phyloP scores from a whole-genome alignment of 1,284 basidiomycete genomes.

The Lentinula novae-zelandiae region DNA sequence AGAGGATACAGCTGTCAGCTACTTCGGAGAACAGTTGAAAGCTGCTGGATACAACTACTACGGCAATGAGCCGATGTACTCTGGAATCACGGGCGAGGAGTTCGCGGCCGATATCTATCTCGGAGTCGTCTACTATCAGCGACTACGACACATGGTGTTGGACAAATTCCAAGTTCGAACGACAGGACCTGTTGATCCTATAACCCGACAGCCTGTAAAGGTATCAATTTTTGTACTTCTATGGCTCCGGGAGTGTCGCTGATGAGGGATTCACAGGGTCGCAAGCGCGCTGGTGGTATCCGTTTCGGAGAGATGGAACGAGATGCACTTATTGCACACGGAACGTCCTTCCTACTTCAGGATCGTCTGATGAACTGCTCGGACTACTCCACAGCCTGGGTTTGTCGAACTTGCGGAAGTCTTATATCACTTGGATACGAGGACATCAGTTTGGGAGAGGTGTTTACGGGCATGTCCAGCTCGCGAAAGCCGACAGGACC shows the following conservation, averaged over 20 bases:
- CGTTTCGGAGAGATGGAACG: slow-evolving; percentile 99
- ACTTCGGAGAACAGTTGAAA: slow-evolving; percentile 94
- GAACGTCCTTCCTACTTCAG: slow-evolving; percentile 96
- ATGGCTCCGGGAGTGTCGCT: background rate
- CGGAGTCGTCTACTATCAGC: slow-evolving; percentile 98
- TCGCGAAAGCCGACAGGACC: slow-evolving; percentile 57
- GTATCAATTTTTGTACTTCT: slow-evolving; percentile 36
- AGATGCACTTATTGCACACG: slow-evolving; percentile 97
- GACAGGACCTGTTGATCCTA: slow-evolving; percentile 92
- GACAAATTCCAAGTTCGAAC: slow-evolving; percentile 99
- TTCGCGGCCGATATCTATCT: slow-evolving; percentile 99
- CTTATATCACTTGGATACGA: slow-evolving; percentile 96
- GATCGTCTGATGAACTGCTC: slow-evolving; percentile 99
- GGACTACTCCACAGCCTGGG: slow-evolving; percentile 98
- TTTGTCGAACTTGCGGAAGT: slow-evolving; percentile 94
- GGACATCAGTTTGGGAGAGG: slow-evolving; percentile 70
- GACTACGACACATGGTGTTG: slow-evolving; percentile 98
- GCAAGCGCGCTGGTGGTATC: slow-evolving; percentile 98
- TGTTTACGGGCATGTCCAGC: slow-evolving; percentile 46
- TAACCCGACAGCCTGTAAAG: slow-evolving; percentile 98
- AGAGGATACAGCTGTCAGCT: slow-evolving; percentile 92
- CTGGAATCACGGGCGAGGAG: slow-evolving; percentile 97
- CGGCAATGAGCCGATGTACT: slow-evolving; percentile 99
- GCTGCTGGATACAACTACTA: slow-evolving; percentile 98
- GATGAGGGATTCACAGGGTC: slow-evolving; percentile 57